Base-by-base conservation (phyloP, 768 basidiomycete genomes). In the Leucogyrophana mollusca region DNA sequence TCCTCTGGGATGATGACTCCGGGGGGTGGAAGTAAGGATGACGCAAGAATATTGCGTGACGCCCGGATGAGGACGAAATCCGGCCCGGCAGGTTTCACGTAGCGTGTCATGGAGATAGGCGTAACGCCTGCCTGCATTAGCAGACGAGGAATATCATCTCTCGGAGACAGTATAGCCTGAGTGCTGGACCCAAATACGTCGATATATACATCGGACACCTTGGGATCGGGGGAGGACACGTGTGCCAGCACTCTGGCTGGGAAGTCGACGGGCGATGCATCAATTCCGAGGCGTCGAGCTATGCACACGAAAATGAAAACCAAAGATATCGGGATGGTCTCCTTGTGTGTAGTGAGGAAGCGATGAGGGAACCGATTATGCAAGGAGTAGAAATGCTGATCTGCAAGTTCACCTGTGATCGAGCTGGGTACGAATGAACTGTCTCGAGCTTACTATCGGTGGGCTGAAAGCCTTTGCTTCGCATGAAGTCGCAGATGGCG, bases 251-350 rank as follows among this genome's bases (percentile, higher is more conserved):
- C 83, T 41, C 70, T 72, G 8, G 64, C 61, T 4, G 83, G 85
- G 45, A 82, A 81, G 53, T 79, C 73, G 14, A 81, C 60, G 0
- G 83, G 82, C 4, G 68, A 69, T 0, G 80, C 80, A 7, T 58
- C 51, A 14, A 85, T 65, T 20, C 74, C 78, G 1, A 85, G 57
- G 25, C 78, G 71, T 13, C 72, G 69, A 14, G 73, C 73, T 35
- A 86, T 62, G 14, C 74, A 72, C 10, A 78, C 72, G 49, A 83
- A 86, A 18, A 82, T 56, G 60, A 78, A 80, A 32, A 76, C 76
- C 34, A 85, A 66, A 9, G 80, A 80, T 39, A 86, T 75, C 0
- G 83, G 83, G 35, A 85, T 72, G 0, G 80, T 76, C 18, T 61
- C 60, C 46, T 70, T 79, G 54, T 75, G 64, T 1, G 71, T 69